Percentiles rank a stretch among this genome's conserved stretches.
phyloP scores from a whole-genome alignment of 371 early-diverging fungal species.

The Chytridium lagenaria region DNA sequence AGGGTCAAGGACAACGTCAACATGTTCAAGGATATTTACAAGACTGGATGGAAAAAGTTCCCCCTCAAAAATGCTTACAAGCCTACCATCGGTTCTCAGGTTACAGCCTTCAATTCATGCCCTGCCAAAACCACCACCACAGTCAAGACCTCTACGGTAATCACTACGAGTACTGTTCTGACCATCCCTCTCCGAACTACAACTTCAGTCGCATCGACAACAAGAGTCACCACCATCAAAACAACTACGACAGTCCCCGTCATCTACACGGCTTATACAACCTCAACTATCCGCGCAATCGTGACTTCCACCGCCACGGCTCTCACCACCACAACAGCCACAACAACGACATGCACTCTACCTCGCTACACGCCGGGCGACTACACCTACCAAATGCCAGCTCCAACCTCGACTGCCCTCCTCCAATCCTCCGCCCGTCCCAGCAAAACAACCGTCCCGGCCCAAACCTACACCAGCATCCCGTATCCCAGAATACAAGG shows the following conservation, averaged over 20 bases:
- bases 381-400: background rate
- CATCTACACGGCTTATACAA: background rate
- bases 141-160: background rate
- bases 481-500: no score
- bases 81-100: background rate
- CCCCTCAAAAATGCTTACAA: background rate
- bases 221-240: background rate
- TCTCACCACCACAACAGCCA: background rate
- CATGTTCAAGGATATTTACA: conserved; percentile 2
- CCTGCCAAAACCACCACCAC: conserved; percentile 1
- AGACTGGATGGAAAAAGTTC: background rate
- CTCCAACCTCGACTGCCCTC: background rate
- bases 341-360: background rate
- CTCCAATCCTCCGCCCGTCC: background rate
- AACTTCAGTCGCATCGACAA: background rate
- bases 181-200: background rate
- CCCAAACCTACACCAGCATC: background rate
- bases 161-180: background rate
- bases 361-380: conserved; percentile 2
- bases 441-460: background rate
- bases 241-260: background rate
- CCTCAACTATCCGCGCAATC: background rate
- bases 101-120: background rate
- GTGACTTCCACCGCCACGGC: background rate
- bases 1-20: background rate